A percentile compares a stretch with the other conserved stretches of the same genome.
Conservation (phyloP, 2,329 filamentous ascomycete genomes). For the Aspergillus unguis region DNA sequence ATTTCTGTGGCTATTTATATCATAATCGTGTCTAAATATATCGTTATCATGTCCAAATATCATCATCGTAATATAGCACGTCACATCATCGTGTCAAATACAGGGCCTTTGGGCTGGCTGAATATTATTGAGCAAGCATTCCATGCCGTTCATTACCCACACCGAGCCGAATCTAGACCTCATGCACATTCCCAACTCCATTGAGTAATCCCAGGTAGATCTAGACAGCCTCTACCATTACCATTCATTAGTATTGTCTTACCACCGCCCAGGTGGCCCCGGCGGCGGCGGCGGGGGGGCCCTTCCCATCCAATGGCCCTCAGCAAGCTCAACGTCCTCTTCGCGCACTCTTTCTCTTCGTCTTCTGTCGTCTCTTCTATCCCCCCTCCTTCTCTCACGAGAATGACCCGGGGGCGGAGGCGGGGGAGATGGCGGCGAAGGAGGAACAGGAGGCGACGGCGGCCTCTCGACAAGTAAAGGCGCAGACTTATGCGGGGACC, state of each 20-base stretch:
- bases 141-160: not conserved
- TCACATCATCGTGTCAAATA: not conserved
- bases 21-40: too few species aligned
- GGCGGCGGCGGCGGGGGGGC: slow-evolving; percentile 5
- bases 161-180: not conserved
- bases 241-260: not conserved
- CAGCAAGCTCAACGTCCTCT: slow-evolving; percentile 20
- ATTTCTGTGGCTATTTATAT: too few species aligned
- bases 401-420: slow-evolving; percentile 19
- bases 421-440: not conserved
- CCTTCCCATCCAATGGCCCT: not conserved
- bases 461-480: slow-evolving; percentile 19
- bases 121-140: too few species aligned
- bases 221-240: not conserved
- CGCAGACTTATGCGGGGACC: slow-evolving; percentile 11
- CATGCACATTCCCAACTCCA: not conserved
- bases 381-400: slow-evolving; percentile 18
- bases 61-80: not conserved
- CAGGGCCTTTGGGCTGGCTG: too few species aligned
- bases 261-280: slow-evolving; percentile 16
- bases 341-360: slow-evolving; percentile 18
- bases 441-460: slow-evolving; percentile 16
- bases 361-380: slow-evolving; percentile 19
- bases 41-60: not conserved
- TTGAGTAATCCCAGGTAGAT: not conserved